phyloP scores from a whole-genome alignment of 768 basidiomycete species.

The Dictyophora rubrovolvata region DNA sequence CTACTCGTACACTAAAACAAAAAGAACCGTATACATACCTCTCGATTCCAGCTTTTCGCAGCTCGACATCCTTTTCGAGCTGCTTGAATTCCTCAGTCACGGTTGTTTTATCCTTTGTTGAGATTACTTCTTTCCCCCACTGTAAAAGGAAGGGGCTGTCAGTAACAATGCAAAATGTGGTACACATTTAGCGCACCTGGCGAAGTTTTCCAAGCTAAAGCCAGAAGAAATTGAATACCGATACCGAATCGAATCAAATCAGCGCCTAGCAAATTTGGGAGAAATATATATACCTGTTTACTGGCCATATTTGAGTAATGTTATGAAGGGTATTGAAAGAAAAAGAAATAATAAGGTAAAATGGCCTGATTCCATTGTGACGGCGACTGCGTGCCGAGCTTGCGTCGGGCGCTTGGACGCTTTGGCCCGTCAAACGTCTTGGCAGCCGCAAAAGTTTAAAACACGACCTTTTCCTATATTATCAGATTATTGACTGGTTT shows the following conservation, averaged over 20 bases:
- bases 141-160: conserved; percentile 27
- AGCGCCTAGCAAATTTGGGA: not conserved
- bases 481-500: too few species aligned
- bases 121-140: conserved; percentile 89
- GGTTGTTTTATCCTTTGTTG: conserved; percentile 69
- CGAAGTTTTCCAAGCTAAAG: conserved; percentile 64
- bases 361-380: not conserved
- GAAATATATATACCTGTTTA: conserved; percentile 43
- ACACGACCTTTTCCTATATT: too few species aligned
- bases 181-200: conserved; percentile 37
- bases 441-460: too few species aligned
- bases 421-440: too few species aligned
- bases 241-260: not conserved
- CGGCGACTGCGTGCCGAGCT: too few species aligned
- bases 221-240: not conserved
- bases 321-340: not conserved
- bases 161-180: conserved; percentile 1
- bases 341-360: not conserved
- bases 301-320: conserved; percentile 40
- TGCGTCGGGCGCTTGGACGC: too few species aligned
- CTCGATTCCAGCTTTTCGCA: conserved; percentile 61
- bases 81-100: conserved; percentile 72
- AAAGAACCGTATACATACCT: conserved; percentile 38
- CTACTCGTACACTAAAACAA: not conserved
- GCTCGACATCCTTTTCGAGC: conserved; percentile 76